Evolutionary conservation across 805 yeast genomes (phyloP), one percentile per base, ranked within the genome.

Genomic region (Saturnispora bothae): DNA sequence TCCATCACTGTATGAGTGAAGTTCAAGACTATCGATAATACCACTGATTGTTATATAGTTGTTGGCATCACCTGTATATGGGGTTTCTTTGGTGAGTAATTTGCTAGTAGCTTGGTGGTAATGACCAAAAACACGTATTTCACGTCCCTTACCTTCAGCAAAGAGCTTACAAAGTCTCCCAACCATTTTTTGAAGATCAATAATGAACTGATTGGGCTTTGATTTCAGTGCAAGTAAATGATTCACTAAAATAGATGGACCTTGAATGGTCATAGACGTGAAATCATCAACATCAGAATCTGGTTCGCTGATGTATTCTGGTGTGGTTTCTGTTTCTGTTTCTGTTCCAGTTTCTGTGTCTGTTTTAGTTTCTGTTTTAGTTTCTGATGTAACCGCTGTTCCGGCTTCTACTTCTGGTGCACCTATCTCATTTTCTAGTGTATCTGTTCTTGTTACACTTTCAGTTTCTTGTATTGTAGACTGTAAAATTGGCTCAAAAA

Each of bases 1-100:
- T 20, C 40, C 46, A 12, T 28, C 29, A 16, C 31, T 28, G 8
- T 28, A 47, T 30, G 49, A 48, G 38, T 47, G 48, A 48, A 59
- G 26, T 5, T 42, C 40, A 14, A 77, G 42, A 42, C 68, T 68
- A 53, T 79, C 88, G 19, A 78, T 68, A 1, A 80, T 61, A 2
- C 88, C 92, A 50, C 83, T 76, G 5, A 78, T 64, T 17, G 77
- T 52, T 2, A 73, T 61, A 33, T 59, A 57, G 7, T 59, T 49
- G 3, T 48, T 42, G 31, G 12, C 35, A 42, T 22, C 19, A 25
- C 15, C 31, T 9, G n/a, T 15, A 25, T 22, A 28, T 18, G 16
- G 26, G 9, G 13, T 17, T 18, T 19, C n/a, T 6, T 32, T 39
- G 4, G 44, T 31, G 10, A 48, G 15, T 6, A 45, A 27, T 0